Evolutionary conservation across 768 basidiomycete species (phyloP).

Genomic region (Termitomyces sp.): DNA sequence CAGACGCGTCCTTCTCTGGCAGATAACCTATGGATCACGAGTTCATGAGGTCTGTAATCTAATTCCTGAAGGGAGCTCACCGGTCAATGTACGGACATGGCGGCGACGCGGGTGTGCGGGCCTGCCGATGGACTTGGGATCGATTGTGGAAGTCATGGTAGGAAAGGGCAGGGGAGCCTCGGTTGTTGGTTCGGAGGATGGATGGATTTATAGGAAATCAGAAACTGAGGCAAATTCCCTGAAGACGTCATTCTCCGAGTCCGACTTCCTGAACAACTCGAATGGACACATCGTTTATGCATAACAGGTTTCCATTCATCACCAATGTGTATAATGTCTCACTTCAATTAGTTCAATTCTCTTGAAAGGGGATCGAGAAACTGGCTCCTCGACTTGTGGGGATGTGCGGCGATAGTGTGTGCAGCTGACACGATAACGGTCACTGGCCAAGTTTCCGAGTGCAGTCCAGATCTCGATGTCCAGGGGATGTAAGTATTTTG

Average conservation of each 20-base stretch:
- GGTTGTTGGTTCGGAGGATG: background rate
- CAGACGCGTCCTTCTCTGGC: slow-evolving; percentile 69
- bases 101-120: slow-evolving; percentile 46
- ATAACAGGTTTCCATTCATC: background rate
- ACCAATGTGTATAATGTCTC: background rate
- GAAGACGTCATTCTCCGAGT: slow-evolving; percentile 7
- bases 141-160: slow-evolving; percentile 61
- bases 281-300: background rate
- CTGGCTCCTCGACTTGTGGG: background rate
- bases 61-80: slow-evolving; percentile 25
- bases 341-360: background rate
- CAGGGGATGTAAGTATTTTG: background rate
- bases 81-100: slow-evolving; percentile 66
- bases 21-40: slow-evolving; percentile 52
- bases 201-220: slow-evolving; percentile 11
- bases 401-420: background rate
- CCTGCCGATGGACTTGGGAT: slow-evolving; percentile 60
- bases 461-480: background rate
- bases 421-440: background rate
- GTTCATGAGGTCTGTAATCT: background rate
- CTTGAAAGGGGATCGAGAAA: background rate
- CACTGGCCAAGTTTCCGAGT: background rate
- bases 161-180: slow-evolving; percentile 7
- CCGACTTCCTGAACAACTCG: background rate
- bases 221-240: background rate